Base-by-base conservation (phyloP, 192 early-diverging fungal species). In the Allomyces macrogynus region DNA sequence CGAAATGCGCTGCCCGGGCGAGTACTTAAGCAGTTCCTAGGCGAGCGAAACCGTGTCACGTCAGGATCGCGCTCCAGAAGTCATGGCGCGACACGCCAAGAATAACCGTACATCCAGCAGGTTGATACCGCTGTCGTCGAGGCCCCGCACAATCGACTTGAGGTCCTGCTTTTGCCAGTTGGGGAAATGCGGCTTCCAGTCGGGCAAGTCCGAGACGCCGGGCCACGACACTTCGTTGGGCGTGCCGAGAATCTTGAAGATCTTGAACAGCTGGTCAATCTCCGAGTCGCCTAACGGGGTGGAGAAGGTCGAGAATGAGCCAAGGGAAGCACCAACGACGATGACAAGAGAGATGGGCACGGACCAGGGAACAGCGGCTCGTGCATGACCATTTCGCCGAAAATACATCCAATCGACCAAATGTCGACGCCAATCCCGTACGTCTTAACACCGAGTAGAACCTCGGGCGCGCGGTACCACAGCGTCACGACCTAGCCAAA, bases 401-500 rank as follows among this genome's bases (percentile, higher is more conserved):
- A 89, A 67, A 99, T 95, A 71, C 94, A 97, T 0, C 93, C 96
- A 61, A 95, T 84, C 64, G 85, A 87, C 96, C 96, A 99, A 80
- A 99, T 95, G 74, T 99, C 96, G 32, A 99, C 86, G 10, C 84
- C 87, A 10, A 89, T 92, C 11, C 88, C 89, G 74, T 99, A 99
- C 67, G 88, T 84, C 60, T 82, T 83, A 16, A 83, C 84, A 11
- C 93, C 96, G 65, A 99, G 81, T 65, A 99, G 76, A 64, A 97
- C 91, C 78, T 99, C 94, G 5, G 95, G 93, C n/a, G 93, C 83
- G 42, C 95, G 76, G 72, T 95, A 97, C 94, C 91, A 95, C 60
- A 95, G 77, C 22, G 92, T 95, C 43, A 93, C 85, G 44, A 98
- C 89, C 24, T 80, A 61, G 44, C 64, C 67, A 67, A 40, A 40